A percentile compares a stretch with the other conserved stretches of the same genome.
Conservation (phyloP, 306 rosid genomes). For the Gleditsia sinensis region DNA sequence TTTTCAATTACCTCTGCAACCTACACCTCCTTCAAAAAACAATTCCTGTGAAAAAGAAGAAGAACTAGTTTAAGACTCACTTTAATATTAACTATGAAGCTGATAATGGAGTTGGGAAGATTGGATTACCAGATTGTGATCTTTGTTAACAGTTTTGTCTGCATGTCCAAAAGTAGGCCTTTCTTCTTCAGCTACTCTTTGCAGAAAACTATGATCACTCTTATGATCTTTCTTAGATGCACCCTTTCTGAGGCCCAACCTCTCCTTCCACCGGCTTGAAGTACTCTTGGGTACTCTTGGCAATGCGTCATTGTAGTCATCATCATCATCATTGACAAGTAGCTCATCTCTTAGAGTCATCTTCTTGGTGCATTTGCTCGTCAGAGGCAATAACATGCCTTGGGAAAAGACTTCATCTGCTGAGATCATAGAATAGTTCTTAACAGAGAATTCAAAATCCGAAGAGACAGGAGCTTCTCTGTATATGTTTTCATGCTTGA, state of each 20-base stretch:
- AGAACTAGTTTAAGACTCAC: neutral
- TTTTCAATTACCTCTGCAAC: slow-evolving; percentile 41
- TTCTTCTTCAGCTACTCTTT: slow-evolving; percentile 62
- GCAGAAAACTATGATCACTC: slow-evolving; percentile 50
- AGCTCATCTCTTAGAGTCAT: slow-evolving; percentile 80
- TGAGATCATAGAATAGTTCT: slow-evolving; percentile 66
- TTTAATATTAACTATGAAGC: too few species aligned
- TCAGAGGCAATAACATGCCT: slow-evolving; percentile 82
- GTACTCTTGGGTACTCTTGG: slow-evolving; percentile 61
- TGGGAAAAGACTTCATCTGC: slow-evolving; percentile 83
- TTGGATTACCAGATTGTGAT: slow-evolving; percentile 57
- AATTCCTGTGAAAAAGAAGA: slow-evolving; percentile 45
- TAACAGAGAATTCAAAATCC: slow-evolving; percentile 87
- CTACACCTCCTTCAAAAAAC: slow-evolving; percentile 50
- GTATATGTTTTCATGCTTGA: slow-evolving; percentile 65
- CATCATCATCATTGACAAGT: slow-evolving; percentile 51
- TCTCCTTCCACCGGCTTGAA: slow-evolving; percentile 72
- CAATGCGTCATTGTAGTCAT: slow-evolving; percentile 37
- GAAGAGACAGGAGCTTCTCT: slow-evolving; percentile 96
- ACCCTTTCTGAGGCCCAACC: slow-evolving; percentile 63
- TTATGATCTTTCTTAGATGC: slow-evolving; percentile 57
- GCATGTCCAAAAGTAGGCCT: slow-evolving; percentile 52
- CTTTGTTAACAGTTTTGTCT: slow-evolving; percentile 48
- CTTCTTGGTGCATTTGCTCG: slow-evolving; percentile 54
- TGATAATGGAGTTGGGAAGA: neutral